Base-by-base conservation (phyloP, 2,329 filamentous ascomycete species). In the Trichoderma sp. region DNA sequence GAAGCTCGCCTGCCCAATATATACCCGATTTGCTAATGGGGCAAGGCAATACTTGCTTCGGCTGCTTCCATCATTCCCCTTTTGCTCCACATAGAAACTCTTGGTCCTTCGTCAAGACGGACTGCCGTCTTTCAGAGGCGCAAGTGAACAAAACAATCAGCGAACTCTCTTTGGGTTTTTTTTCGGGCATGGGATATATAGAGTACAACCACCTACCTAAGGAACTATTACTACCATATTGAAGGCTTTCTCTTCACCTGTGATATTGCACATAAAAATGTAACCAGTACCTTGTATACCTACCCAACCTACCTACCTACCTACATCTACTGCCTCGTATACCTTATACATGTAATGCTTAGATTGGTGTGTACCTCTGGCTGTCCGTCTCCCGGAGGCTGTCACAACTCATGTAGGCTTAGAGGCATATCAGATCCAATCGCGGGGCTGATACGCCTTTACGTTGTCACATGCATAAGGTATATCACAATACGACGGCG, bases 21-120 rank as follows among this genome's bases (percentile, higher is more conserved):
- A 63, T 63, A 63, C 60, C 60, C 50, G 50, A 47, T 30, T 39
- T n/a, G 34, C 26, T 34, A 7, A 47, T 63, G 55, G 50, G 47
- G 21, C 41, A 63, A 43, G 47, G 34, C 41, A 63, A 41, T 62
- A 50, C 43, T 62, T 63, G 60, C 50, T 63, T 24, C 30, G 26
- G 41, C 21, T 7, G 41, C 41, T 39, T 7, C 41, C 39, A 47
- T 24, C 1, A 55, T 47, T 5, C 5, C 39, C n/a, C 28, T 30
- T 30, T 34, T 12, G 39, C 5, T 14, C 30, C 14, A n/a, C 10
- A 34, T 26, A 39, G 28, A 30, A 55, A 26, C n/a, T 34, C 10
- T 34, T 47, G 19, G 19, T 47, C 17, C n/a, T 6, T 21, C 28
- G 24, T 10, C 45, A 19, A 55, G n/a, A 45, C 41, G 55, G 19